Evolutionary conservation across 1,284 basidiomycete genomes (phyloP), one percentile per base, ranked within the genome.

Genomic region (Apiotrichum mycotoxinovorans): DNA sequence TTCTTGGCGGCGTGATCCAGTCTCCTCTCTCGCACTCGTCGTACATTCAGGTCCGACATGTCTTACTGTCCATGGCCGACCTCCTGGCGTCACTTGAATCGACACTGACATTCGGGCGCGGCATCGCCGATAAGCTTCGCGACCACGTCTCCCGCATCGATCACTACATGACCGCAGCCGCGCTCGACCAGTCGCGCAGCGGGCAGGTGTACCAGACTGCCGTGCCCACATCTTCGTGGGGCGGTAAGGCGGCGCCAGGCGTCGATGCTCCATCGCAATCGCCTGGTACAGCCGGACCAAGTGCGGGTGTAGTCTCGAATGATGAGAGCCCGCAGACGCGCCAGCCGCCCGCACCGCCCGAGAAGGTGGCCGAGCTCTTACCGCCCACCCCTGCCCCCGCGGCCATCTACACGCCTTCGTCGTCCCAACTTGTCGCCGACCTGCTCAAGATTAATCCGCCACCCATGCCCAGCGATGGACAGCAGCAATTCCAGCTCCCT

Each of bases 141-240:
- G 66, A 68, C 22, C 75, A 77, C 52, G 70, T 77, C 30, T 63
- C 64, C 22, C 59, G 73, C 33, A 76, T 75, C 54, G 75, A 77
- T 55, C 60, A 61, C 35, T 74, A 71, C 52, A 77, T 77, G 73
- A 64, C 66, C 3, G 61, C 65, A 11, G 72, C 73, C 23, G 69
- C 67, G 12, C 45, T 56, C 41, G 65, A 65, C 23, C 54, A 55
- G 33, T 45, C 49, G 18, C 51, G 58, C 4, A 56, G 58, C 22
- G 42, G 51, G 11, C 57, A 60, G 23, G 60, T 64, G 20, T 62
- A 51, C 49, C 62, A 62, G 47, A 58, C 22, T 20, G 54, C 54
- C 1, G 47, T 61, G n/a, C 60, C 60, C 7, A 33, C 57, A 0
- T 40, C 52, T 8, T 54, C 57, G 2, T 61, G 57, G 57, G 25